Base-by-base conservation (phyloP, 1,284 basidiomycete species). In the Cryptococcus wingfieldii region DNA sequence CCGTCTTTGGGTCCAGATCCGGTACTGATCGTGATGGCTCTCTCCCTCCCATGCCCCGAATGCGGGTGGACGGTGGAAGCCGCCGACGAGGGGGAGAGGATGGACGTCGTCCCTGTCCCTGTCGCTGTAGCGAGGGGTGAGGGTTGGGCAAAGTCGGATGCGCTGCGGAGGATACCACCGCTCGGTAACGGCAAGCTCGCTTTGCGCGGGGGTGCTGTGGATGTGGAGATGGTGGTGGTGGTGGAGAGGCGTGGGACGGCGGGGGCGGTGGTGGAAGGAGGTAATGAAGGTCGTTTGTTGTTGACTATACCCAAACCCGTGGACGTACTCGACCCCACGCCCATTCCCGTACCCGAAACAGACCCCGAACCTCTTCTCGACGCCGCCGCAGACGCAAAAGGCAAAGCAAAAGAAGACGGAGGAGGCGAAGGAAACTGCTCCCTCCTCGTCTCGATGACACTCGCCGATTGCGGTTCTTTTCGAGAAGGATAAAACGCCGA, bases 401-500 rank as follows among this genome's bases (percentile, higher is more conserved):
- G 41, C 8, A 42, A 42, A 19, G n/a, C 41, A 42, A 42, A n/a
- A 16, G 12, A 23, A 8, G 44, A 9, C 44, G 44, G 44, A 46
- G 44, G 44, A 12, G 23, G 13, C 16, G 44, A 23, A 7, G 41
- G 41, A 14, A 46, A 28, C 18, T 28, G 18, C 9, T 12, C 16
- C 19, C 44, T 14, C 9, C 12, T 27, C 7, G 46, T 27, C n/a
- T 47, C 46, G 19, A 34, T 27, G n/a, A 31, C 25, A 8, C 19
- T 47, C 18, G 46, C 46, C 19, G 25, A 28, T 18, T 47, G 46
- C 27, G 46, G 46, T n/a, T 28, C 46, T 34, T 34, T 47, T 14
- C 46, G 14, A 16, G 37, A 41, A 27, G 37, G 41, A 10, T 56
- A 47, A n/a, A 61, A 58, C 2, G 50, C 53, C 27, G 52, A 47